Conservation (phyloP, 2,329 filamentous ascomycete species). For the Ceratocystis huliohia region DNA sequence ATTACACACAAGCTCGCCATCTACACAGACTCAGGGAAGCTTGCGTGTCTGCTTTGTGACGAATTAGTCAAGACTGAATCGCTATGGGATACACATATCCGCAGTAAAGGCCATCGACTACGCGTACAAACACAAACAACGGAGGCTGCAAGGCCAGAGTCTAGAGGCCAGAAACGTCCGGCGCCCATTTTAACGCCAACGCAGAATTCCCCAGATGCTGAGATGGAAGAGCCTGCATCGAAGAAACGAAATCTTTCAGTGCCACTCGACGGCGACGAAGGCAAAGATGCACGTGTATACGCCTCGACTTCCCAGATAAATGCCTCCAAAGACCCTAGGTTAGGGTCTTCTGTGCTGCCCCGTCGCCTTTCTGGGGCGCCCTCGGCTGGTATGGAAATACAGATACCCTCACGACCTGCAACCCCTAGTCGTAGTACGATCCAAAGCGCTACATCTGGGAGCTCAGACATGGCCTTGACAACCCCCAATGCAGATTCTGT, state of each 20-base stretch:
- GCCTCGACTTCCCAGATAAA: background rate
- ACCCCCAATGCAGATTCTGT: constrained; percentile 9
- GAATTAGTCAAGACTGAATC: constrained; percentile 51
- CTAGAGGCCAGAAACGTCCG: constrained; percentile 25
- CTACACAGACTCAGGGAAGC: constrained; percentile 55
- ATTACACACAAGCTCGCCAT: constrained; percentile 56
- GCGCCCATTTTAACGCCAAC: constrained; percentile 24
- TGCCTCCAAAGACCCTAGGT: background rate
- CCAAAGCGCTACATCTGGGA: constrained; percentile 12
- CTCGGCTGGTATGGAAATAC: constrained; percentile 44
- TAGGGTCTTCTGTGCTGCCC: constrained; percentile 4
- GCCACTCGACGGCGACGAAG: background rate
- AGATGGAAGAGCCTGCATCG: background rate
- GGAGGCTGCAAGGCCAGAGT: constrained; percentile 21
- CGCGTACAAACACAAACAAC: constrained; percentile 20
- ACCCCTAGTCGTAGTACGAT: constrained; percentile 36
- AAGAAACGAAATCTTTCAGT: constrained; percentile 13
- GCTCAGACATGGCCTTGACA: constrained; percentile 21
- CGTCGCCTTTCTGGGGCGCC: constrained; percentile 42
- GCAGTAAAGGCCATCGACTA: constrained; percentile 34
- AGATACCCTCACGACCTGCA: constrained; percentile 51
- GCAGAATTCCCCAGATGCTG: constrained; percentile 12
- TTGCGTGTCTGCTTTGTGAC: constrained; percentile 55
- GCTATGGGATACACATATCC: constrained; percentile 53
- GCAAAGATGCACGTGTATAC: background rate